phyloP scores from a whole-genome alignment of 345 rosid genomes.

The Camelina hispida region DNA sequence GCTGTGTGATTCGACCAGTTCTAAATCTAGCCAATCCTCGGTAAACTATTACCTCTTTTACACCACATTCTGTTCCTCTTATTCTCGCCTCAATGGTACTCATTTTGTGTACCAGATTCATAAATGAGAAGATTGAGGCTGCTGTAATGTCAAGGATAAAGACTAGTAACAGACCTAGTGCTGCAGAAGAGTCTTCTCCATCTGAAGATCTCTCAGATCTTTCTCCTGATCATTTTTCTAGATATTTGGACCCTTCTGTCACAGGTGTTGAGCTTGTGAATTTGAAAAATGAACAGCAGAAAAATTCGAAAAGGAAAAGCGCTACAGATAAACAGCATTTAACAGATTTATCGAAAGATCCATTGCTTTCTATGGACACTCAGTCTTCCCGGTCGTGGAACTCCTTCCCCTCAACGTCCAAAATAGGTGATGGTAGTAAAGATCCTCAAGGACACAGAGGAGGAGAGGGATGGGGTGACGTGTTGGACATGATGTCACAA shows the following conservation, averaged over 20 bases:
- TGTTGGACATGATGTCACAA: constrained; percentile 76
- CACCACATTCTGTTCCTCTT: constrained; percentile 18
- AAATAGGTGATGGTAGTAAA: constrained; percentile 52
- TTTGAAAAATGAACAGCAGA: constrained; percentile 63
- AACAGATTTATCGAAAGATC: constrained; percentile 68
- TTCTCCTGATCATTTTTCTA: constrained; percentile 72
- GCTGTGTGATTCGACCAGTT: constrained; percentile 93
- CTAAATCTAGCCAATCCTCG: constrained; percentile 89
- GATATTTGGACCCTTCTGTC: constrained; percentile 76
- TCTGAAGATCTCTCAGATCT: constrained; percentile 63
- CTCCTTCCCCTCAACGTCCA: constrained; percentile 60
- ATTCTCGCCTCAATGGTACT: constrained; percentile 33
- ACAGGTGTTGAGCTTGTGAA: constrained; percentile 95
- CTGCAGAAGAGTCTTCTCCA: constrained; percentile 60
- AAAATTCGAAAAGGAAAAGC: constrained; percentile 34
- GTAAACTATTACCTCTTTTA: constrained; percentile 47
- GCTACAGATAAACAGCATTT: constrained; percentile 52
- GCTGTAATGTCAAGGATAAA: constrained; percentile 63
- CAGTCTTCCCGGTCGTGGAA: constrained; percentile 76
- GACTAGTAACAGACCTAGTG: constrained; percentile 54
- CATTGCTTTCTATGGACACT: constrained; percentile 86
- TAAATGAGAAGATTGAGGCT: constrained; percentile 90
- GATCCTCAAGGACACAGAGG: constrained; percentile 49
- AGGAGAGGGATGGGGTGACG: constrained; percentile 81
- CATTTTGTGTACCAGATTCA: constrained; percentile 62